These are phyloP conservation scores for Aspergillus sp. DNA, from an alignment of 2,329 filamentous ascomycete species.

Conservation along the genomic window DNA sequence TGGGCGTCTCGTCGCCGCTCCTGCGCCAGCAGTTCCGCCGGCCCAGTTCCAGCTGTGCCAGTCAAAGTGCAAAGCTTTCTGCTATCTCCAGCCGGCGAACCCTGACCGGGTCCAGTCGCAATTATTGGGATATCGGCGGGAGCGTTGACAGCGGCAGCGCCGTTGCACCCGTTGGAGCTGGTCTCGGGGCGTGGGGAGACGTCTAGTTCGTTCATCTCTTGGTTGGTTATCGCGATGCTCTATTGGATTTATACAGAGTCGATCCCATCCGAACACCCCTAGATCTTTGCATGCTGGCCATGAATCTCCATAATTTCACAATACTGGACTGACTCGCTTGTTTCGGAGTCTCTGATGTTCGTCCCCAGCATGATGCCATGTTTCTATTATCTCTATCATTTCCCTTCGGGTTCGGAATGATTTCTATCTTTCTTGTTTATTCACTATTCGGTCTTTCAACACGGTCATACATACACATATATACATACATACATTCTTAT, in stretches of 20 bases:
- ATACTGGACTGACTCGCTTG: neutral
- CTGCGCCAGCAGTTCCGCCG: conserved; percentile 47
- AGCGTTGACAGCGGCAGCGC: conserved; percentile 74
- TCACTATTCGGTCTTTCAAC: neutral
- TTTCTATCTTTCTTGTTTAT: neutral
- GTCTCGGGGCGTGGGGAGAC: conserved; percentile 78
- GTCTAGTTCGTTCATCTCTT: conserved; percentile 7
- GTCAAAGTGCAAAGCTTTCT: conserved; percentile 78
- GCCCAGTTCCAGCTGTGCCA: conserved; percentile 71
- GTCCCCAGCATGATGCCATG: neutral
- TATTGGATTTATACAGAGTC: neutral
- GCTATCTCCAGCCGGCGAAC: conserved; percentile 64
- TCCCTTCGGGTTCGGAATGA: neutral
- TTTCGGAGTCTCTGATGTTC: conserved; percentile 5
- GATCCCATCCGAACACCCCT: neutral
- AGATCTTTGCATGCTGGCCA: conserved; percentile 16
- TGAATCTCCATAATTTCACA: conserved; percentile 1
- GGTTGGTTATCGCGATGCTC: neutral
- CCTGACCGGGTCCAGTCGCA: conserved; percentile 65
- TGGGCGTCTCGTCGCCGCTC: conserved; percentile 33
- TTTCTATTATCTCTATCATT: neutral
- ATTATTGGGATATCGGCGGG: conserved; percentile 90
- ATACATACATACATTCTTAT: neutral
- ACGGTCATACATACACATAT: neutral
- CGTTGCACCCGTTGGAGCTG: conserved; percentile 66